A percentile compares a stretch with the other conserved stretches of the same genome.
Evolutionary conservation across 2,329 filamentous ascomycete species (phyloP).

Genomic region (Stachybotrys chartarum): DNA sequence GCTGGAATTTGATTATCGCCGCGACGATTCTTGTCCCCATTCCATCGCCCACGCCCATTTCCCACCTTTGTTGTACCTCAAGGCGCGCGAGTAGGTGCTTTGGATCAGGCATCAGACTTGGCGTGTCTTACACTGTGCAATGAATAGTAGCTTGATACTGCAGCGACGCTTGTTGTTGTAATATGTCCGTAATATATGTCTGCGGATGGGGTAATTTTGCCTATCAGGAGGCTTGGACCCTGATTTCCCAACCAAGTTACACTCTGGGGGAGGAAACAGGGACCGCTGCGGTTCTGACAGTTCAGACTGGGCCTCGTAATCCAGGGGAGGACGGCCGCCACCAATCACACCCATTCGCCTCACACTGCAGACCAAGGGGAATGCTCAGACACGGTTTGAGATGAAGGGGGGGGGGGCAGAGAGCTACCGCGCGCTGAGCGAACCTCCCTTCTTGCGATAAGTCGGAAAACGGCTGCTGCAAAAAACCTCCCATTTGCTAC

Average conservation of each 20-base stretch:
- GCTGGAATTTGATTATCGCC: background rate
- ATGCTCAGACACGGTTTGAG: background rate
- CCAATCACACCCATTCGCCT: background rate
- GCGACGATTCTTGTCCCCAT: background rate
- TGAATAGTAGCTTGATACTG: no score
- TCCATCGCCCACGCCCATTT: background rate
- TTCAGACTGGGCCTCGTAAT: no score
- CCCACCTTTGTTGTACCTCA: background rate
- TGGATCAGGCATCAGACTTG: background rate
- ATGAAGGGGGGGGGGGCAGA: background rate
- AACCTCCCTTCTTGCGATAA: background rate
- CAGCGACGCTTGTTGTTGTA: no score
- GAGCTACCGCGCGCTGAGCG: background rate
- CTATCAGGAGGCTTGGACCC: background rate
- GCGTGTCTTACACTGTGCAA: background rate
- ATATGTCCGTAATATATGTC: no score
- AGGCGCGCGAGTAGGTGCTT: background rate
- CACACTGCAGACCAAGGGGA: background rate
- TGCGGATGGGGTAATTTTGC: no score
- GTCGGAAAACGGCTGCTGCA: background rate
- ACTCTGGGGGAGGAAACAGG: no score
- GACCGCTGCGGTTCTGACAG: no score
- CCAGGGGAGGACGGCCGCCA: background rate
- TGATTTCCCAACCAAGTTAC: background rate
- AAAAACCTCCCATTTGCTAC: background rate